Evolutionary conservation across 257 asterid species (phyloP).

Genomic region (Fraxinus excelsior): DNA sequence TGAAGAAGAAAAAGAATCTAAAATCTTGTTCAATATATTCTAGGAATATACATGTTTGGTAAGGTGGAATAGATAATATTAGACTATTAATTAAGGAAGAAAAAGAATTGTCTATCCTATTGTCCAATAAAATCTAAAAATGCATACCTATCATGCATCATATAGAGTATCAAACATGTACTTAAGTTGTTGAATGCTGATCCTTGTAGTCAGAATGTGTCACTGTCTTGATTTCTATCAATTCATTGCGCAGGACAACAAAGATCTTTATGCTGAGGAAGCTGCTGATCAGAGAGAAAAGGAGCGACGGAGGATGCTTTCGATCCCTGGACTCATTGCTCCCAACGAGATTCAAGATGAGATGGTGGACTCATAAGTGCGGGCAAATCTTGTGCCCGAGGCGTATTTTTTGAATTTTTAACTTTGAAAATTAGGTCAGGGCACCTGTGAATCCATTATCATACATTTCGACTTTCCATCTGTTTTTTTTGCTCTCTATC

Average conservation of each 20-base stretch:
- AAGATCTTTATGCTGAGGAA: constrained; percentile 93
- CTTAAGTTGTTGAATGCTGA: background rate
- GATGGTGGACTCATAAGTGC: constrained; percentile 71
- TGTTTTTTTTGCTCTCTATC: constrained; percentile 29
- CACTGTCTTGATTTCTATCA: background rate
- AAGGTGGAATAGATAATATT: too few relatives aligned
- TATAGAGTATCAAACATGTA: background rate
- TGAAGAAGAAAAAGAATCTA: too few relatives aligned
- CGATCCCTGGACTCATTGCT: constrained; percentile 90
- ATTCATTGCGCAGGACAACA: constrained; percentile 71
- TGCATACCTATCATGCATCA: background rate
- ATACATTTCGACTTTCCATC: constrained; percentile 25
- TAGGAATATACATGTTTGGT: background rate
- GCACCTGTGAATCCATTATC: constrained; percentile 26
- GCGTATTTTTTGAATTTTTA: constrained; percentile 34
- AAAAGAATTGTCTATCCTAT: too few relatives aligned
- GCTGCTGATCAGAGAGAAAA: constrained; percentile 87
- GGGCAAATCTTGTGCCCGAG: constrained; percentile 19
- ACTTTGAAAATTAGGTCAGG: constrained; percentile 25
- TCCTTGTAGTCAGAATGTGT: background rate
- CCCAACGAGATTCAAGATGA: constrained; percentile 94
- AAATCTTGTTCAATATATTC: too few relatives aligned
- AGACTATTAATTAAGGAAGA: too few relatives aligned
- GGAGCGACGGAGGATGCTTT: constrained; percentile 82
- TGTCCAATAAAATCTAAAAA: too few relatives aligned